A percentile compares a stretch with the other conserved stretches of the same genome.
phyloP scores from a whole-genome alignment of 1,139 yeast genomes.

The Geotrichum macrosporum region DNA sequence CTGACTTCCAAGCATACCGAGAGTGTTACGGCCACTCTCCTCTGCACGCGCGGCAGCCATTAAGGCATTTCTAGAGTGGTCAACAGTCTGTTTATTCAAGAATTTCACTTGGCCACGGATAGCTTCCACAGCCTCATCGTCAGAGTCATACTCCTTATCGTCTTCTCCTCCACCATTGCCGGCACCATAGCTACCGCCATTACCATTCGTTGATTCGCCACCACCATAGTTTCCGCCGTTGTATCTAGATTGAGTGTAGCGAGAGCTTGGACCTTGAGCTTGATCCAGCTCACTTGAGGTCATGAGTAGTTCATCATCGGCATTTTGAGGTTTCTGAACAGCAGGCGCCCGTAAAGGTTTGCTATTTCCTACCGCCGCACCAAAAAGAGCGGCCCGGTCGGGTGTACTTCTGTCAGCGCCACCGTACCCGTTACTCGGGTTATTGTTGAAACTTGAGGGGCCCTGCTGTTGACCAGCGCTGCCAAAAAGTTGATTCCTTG shows the following conservation, averaged over 20 bases:
- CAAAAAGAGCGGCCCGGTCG: constrained; percentile 20
- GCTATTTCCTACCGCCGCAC: constrained; percentile 16
- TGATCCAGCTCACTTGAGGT: constrained; percentile 24
- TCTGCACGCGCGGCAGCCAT: constrained; percentile 91
- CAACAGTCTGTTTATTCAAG: constrained; percentile 81
- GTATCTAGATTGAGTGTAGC: constrained; percentile 8
- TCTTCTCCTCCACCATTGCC: too few species aligned
- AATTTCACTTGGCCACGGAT: constrained; percentile 80
- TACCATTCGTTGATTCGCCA: neutral
- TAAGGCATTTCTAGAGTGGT: constrained; percentile 79
- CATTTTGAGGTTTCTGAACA: constrained; percentile 40
- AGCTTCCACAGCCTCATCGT: constrained; percentile 85
- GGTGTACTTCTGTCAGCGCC: constrained; percentile 9
- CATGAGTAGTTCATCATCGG: constrained; percentile 55
- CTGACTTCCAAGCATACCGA: constrained; percentile 91
- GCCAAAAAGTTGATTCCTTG: constrained; percentile 20
- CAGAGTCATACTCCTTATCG: constrained; percentile 38
- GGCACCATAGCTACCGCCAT: constrained; percentile 4
- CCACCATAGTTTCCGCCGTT: neutral
- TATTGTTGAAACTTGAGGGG: neutral
- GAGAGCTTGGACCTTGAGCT: constrained; percentile 2
- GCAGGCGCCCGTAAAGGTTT: neutral
- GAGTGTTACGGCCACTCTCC: constrained; percentile 79
- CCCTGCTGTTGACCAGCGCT: constrained; percentile 19
- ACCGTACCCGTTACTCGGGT: neutral